Percentiles rank a stretch among this genome's conserved stretches.
Evolutionary conservation across 139 green algal species (phyloP).

Genomic region (Yamagishiella unicocca): DNA sequence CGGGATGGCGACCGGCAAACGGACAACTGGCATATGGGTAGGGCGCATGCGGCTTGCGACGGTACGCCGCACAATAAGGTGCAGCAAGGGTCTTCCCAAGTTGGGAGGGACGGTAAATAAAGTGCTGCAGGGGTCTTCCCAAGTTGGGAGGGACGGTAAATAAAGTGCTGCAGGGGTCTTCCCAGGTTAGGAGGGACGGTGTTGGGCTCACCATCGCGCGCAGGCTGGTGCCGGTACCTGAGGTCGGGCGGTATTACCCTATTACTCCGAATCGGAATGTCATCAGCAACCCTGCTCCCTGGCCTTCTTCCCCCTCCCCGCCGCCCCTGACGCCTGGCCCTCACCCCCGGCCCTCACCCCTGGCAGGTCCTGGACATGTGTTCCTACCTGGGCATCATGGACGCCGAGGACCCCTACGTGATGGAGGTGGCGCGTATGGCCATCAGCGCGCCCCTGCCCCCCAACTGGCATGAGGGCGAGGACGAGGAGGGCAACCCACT

Average conservation of each 20-base stretch:
- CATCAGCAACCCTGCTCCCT: background rate
- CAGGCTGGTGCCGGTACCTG: background rate
- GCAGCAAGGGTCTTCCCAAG: no score
- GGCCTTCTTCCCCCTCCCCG: background rate
- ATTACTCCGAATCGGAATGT: background rate
- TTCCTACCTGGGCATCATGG: slow-evolving; percentile 62
- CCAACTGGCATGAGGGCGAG: slow-evolving; percentile 59
- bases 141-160: no score
- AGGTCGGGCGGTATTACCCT: background rate
- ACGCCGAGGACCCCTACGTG: slow-evolving; percentile 59
- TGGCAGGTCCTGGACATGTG: slow-evolving; percentile 71
- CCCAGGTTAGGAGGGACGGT: slow-evolving; percentile 13
- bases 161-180: no score
- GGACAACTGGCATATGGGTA: background rate
- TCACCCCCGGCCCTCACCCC: background rate
- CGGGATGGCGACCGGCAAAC: background rate
- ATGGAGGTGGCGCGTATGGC: background rate
- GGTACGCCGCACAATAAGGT: no score
- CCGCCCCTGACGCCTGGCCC: background rate
- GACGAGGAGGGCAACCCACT: slow-evolving; percentile 41
- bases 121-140: no score
- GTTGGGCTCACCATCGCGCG: background rate
- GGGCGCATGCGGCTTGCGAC: background rate
- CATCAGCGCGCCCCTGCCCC: slow-evolving; percentile 54
- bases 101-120: no score